These are phyloP conservation scores for Amoeboradix gromovi DNA, from an alignment of 371 early-diverging fungal genomes.

Conservation along the genomic window DNA sequence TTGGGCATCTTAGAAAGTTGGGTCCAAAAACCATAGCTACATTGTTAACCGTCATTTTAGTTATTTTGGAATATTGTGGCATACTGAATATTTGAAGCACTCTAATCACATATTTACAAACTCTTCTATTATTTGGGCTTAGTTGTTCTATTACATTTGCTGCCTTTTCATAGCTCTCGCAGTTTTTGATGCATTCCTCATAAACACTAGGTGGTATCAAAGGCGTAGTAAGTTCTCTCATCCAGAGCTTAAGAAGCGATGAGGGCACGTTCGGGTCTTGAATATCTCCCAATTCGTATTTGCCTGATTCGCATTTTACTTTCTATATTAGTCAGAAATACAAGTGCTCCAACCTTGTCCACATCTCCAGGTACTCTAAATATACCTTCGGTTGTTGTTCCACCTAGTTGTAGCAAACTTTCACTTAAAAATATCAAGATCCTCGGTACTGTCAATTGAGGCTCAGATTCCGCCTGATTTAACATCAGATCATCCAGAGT, in stretches of 20 bases:
- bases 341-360: slow-evolving; percentile 48
- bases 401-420: slow-evolving; percentile 37
- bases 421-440: slow-evolving; percentile 55
- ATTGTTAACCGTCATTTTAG: slow-evolving; percentile 61
- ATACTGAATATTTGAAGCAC: background rate
- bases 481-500: slow-evolving; percentile 47
- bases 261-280: slow-evolving; percentile 66
- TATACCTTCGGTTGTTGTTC: slow-evolving; percentile 62
- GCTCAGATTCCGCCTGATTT: slow-evolving; percentile 12
- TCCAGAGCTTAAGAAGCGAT: slow-evolving; percentile 53
- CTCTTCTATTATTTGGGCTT: slow-evolving; percentile 49
- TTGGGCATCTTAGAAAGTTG: slow-evolving; percentile 55
- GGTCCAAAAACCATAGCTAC: slow-evolving; percentile 92
- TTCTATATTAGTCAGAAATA: slow-evolving; percentile 10
- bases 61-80: slow-evolving; percentile 17
- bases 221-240: slow-evolving; percentile 68
- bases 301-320: slow-evolving; percentile 4
- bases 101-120: slow-evolving; percentile 36
- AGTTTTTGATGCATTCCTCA: slow-evolving; percentile 13
- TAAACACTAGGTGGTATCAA: slow-evolving; percentile 57
- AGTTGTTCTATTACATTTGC: slow-evolving; percentile 29
- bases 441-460: slow-evolving; percentile 27
- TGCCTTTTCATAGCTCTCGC: slow-evolving; percentile 24
- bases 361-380: slow-evolving; percentile 84
- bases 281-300: background rate